Evolutionary conservation across 2,329 filamentous ascomycete species (phyloP), one percentile per base, ranked within the genome.

Genomic region (Trichoderma hamatum): DNA sequence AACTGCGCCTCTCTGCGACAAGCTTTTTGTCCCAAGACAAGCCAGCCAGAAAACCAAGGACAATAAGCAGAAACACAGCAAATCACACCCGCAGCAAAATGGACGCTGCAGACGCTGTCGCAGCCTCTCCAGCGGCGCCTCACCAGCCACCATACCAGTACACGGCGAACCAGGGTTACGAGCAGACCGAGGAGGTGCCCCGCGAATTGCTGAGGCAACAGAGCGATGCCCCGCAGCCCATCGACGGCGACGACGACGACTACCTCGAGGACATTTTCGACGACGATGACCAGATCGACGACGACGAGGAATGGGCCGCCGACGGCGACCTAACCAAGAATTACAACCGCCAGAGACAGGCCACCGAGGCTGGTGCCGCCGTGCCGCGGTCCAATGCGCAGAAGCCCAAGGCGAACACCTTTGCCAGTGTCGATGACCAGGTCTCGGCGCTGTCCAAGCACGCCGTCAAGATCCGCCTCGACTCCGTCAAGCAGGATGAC

Each of bases 391-490:
- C 89, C 68, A 97, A 96, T 76, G 86, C 90, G 21, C 93, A 94
- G 77, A 92, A 90, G 75, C 92, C 93, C 7, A 86, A 86, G 0
- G 89, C 92, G 56, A 97, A 97, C 80, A 94, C 92, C 0, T 86
- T 88, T 71, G 87, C 92, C 28, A 90, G 89, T 28, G 86, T 97
- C 65, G 93, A 97, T 78, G 94, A 97, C 76, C 93, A 97, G 75
- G 91, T 97, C 65, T 89, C 90, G 5, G 90, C 90, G n/a, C 85
- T 98, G 46, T 89, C 93, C 36, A 91, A 90, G 73, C 93, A 97
- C 83, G 94, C 94, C 1, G 87, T 87, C 70, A 97, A 97, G 82
- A 92, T 98, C 73, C 89, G 90, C 62, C 86, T 97, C 34, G 92
- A 94, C 76, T 87, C 83, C 70, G 86, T 87, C 72, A 88, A 86